Evolutionary conservation across 2,329 filamentous ascomycete species (phyloP), one percentile per base, ranked within the genome.

Genomic region (Penicillium rolfsii): DNA sequence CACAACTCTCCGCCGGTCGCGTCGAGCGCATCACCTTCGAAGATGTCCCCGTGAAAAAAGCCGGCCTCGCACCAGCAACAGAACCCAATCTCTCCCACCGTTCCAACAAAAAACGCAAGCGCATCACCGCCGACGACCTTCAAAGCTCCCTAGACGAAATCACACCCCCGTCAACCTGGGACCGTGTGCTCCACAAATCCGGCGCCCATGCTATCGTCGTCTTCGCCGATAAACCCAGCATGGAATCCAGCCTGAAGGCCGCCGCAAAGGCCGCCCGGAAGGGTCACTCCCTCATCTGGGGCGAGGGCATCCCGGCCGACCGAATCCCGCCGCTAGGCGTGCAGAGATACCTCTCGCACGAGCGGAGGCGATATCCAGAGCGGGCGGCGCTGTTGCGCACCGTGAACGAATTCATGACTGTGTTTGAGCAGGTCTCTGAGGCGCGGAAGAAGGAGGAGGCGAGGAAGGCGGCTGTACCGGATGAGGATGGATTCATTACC

Each of bases 401-500:
- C 4, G 89, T 97, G 26, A 93, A 97, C 72, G 87, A 88, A 38
- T 98, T 93, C 81, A 96, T 98, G 84, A 84, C 85, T 24, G 82
- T 87, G n/a, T 98, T 93, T 80, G 75, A 77, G 28, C 76, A 90
- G 83, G 79, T 85, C 73, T 79, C 91, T 82, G 79, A 90, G 85
- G 82, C 87, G 76, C 78, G 89, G 82, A 77, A 88, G 82, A 68
- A 84, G 72, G 66, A 88, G 80, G 79, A 83, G 81, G 73, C 89
- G 79, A 73, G 85, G 58, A 80, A 89, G 63, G 87, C 91, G 62
- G 89, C 90, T 67, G 88, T 92, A 70, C 92, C 94, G 0, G 95
- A 99, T 75, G 93, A 92, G 72, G 95, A 99, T 76, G 95, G 95
- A 1, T 99, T 99, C 74, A 85, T 98, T 52, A 98, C 93, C 3